phyloP scores from a whole-genome alignment of 352 stramenopile genomes.

The Phytophthora kernoviae region DNA sequence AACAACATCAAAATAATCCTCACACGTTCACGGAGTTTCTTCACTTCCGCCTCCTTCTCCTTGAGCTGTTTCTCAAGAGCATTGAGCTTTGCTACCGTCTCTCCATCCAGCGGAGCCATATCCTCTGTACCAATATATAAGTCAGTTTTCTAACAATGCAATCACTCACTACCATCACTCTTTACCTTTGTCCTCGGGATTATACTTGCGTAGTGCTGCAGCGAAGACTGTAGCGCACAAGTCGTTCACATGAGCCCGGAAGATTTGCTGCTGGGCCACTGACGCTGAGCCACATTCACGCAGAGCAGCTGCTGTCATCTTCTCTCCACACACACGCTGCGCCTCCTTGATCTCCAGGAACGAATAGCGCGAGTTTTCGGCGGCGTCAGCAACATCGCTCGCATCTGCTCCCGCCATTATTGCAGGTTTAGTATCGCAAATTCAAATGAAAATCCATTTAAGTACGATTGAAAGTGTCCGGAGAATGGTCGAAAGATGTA shows the following conservation, averaged over 20 bases:
- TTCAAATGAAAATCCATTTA: slow-evolving; percentile 13
- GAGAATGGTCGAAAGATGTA: not conserved
- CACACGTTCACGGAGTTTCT: slow-evolving; percentile 65
- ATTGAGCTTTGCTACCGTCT: slow-evolving; percentile 42
- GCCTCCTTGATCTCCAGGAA: slow-evolving; percentile 82
- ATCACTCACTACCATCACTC: slow-evolving; percentile 1
- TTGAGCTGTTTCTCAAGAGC: slow-evolving; percentile 56
- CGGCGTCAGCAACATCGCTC: slow-evolving; percentile 7
- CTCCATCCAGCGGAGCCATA: slow-evolving; percentile 60
- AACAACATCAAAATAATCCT: not conserved
- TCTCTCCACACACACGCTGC: slow-evolving; percentile 65
- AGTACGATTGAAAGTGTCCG: slow-evolving; percentile 6
- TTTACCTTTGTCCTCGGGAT: slow-evolving; percentile 64
- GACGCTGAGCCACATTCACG: slow-evolving; percentile 57
- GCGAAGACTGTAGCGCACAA: slow-evolving; percentile 78
- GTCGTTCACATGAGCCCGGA: slow-evolving; percentile 75
- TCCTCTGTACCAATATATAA: slow-evolving; percentile 44
- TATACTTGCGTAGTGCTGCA: slow-evolving; percentile 67
- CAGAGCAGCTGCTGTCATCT: slow-evolving; percentile 54
- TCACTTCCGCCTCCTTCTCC: slow-evolving; percentile 57
- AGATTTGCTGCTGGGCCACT: slow-evolving; percentile 70
- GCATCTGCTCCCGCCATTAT: slow-evolving; percentile 26
- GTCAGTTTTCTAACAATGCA: not conserved
- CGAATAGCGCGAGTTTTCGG: slow-evolving; percentile 50
- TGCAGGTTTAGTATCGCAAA: slow-evolving; percentile 12